Evolutionary conservation across 768 basidiomycete species (phyloP).

Genomic region (Antrodiella citrinella): DNA sequence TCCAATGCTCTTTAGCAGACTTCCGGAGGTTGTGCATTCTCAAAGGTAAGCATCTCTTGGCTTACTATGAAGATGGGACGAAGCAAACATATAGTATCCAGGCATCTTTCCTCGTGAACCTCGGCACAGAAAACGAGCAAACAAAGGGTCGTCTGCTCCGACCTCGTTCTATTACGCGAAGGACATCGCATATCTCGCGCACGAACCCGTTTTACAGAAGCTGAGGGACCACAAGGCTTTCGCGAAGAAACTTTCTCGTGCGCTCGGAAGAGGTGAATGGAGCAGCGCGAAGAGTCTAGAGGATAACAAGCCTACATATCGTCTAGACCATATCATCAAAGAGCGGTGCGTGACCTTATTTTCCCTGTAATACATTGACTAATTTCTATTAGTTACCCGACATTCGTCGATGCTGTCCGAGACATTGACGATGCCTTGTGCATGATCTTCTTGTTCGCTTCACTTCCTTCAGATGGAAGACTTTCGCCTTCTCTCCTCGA

Average conservation of each 20-base stretch:
- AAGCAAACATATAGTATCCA: slow-evolving; percentile 24
- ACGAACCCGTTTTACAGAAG: slow-evolving; percentile 91
- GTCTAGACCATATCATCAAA: slow-evolving; percentile 93
- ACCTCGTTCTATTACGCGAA: slow-evolving; percentile 98
- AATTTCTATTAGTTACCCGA: slow-evolving; percentile 67
- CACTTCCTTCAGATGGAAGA: slow-evolving; percentile 78
- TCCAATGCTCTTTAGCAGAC: slow-evolving; percentile 94
- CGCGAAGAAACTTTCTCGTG: slow-evolving; percentile 91
- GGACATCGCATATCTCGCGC: slow-evolving; percentile 94
- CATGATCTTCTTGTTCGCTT: slow-evolving; percentile 89
- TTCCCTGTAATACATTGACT: neutral
- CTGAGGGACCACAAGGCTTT: slow-evolving; percentile 97
- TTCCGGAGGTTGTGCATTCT: slow-evolving; percentile 95
- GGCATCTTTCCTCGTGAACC: slow-evolving; percentile 98
- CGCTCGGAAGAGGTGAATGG: slow-evolving; percentile 93
- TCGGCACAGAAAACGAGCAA: slow-evolving; percentile 82
- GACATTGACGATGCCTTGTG: slow-evolving; percentile 97
- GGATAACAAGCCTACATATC: slow-evolving; percentile 86
- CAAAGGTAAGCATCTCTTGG: slow-evolving; percentile 91
- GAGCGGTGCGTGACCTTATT: slow-evolving; percentile 58
- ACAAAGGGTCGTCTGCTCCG: slow-evolving; percentile 95
- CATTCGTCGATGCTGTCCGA: slow-evolving; percentile 89
- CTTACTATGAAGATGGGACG: no score
- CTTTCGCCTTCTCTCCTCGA: slow-evolving; percentile 79
- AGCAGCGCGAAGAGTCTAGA: slow-evolving; percentile 88